Conservation (phyloP, 768 basidiomycete genomes). For the Crucibulum laeve region DNA sequence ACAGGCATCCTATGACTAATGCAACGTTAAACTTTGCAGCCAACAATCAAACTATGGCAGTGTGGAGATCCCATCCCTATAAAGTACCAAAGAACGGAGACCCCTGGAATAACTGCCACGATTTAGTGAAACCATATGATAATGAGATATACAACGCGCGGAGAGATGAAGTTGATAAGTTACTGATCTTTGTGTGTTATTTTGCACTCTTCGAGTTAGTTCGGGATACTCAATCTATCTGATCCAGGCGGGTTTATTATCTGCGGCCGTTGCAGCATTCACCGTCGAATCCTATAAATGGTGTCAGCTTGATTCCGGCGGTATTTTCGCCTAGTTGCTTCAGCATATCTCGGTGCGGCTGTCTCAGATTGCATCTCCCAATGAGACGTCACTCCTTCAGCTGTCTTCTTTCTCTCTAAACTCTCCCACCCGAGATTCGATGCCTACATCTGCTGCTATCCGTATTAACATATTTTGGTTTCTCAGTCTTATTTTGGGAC, state of each 20-base stretch:
- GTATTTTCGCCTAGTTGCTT: constrained; percentile 15
- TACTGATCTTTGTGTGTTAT: constrained; percentile 27
- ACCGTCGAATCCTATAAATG: constrained; percentile 20
- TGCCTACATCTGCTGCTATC: not conserved
- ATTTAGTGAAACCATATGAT: constrained; percentile 17
- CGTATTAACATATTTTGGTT: constrained; percentile 1
- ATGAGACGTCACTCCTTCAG: not conserved
- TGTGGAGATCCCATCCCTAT: constrained; percentile 14
- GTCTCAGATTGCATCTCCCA: not conserved
- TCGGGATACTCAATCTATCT: not conserved
- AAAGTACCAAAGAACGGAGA: constrained; percentile 14
- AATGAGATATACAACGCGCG: constrained; percentile 25
- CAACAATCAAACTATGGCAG: constrained; percentile 15
- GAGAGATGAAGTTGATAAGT: constrained; percentile 24
- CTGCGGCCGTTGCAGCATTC: constrained; percentile 24
- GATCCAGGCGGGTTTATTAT: constrained; percentile 26
- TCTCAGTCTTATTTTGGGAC: too few relatives aligned
- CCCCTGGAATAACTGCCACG: constrained; percentile 20
- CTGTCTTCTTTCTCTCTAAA: not conserved
- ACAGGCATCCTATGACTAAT: too few relatives aligned
- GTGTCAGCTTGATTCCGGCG: constrained; percentile 14
- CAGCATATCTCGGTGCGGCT: constrained; percentile 6
- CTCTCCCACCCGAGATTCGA: not conserved
- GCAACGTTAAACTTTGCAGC: too few relatives aligned
- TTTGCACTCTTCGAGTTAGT: not conserved